Evolutionary conservation across 139 green algal species (phyloP).

Genomic region (Coelastrella sp.): DNA sequence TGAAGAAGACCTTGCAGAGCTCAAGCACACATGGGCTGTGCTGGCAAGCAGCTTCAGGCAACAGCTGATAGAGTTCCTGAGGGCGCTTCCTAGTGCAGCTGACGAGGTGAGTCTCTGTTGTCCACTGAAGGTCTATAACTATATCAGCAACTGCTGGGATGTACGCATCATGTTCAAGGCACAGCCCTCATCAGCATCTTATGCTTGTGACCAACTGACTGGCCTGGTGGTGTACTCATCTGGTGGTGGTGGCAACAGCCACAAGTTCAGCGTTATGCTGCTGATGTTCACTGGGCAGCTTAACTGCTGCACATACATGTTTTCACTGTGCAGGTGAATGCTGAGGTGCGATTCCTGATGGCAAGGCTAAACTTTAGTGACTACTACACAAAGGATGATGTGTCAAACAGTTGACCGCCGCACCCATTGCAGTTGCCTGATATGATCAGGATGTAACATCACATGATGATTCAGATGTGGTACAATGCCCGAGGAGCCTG

Average conservation of each 20-base stretch:
- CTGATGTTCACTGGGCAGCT: too few relatives aligned
- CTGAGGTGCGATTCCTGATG: conserved; percentile 80
- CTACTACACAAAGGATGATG: conserved; percentile 53
- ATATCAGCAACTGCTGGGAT: too few relatives aligned
- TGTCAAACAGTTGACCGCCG: background rate
- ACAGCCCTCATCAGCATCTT: background rate
- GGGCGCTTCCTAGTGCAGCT: conserved; percentile 1
- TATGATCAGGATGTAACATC: too few relatives aligned
- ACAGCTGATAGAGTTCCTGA: conserved; percentile 10
- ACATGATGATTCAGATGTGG: too few relatives aligned
- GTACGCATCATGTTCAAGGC: too few relatives aligned
- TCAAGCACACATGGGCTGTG: conserved; percentile 49
- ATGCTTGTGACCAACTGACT: background rate
- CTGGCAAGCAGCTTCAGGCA: background rate
- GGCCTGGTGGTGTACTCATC: background rate
- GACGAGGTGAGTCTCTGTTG: conserved; percentile 7
- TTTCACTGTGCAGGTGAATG: conserved; percentile 52
- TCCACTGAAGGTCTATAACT: background rate
- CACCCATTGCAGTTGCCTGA: too few relatives aligned
- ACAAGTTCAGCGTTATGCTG: background rate
- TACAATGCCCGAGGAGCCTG: too few relatives aligned
- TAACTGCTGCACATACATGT: background rate
- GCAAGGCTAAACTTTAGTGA: conserved; percentile 75
- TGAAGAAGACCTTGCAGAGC: background rate
- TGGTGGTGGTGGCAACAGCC: too few relatives aligned